Evolutionary conservation across 2,329 filamentous ascomycete species (phyloP).

Genomic region (Aureobasidium sp.): DNA sequence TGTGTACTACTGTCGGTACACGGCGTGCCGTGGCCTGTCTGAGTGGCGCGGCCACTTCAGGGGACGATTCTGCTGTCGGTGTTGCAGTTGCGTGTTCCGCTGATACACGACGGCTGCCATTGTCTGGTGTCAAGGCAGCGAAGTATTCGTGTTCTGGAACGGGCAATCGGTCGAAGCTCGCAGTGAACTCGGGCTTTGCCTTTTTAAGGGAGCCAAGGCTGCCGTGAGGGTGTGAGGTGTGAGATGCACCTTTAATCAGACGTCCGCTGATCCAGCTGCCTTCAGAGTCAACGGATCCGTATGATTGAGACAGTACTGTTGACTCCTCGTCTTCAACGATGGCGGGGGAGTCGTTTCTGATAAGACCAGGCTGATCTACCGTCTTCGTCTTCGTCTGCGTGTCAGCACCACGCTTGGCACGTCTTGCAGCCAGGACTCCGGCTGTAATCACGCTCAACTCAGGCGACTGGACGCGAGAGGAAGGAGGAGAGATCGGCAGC

Average conservation of each 20-base stretch:
- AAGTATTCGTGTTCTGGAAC: conserved; percentile 68
- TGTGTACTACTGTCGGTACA: conserved; percentile 60
- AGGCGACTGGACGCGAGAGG: conserved; percentile 72
- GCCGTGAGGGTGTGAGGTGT: conserved; percentile 39
- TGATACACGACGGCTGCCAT: conserved; percentile 14
- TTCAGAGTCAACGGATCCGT: conserved; percentile 92
- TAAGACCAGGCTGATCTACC: conserved; percentile 38
- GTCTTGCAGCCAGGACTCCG: conserved; percentile 35
- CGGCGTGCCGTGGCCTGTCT: conserved; percentile 46
- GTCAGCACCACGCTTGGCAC: conserved; percentile 25
- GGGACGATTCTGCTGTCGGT: conserved; percentile 13
- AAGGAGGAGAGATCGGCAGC: conserved; percentile 74
- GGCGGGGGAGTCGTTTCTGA: conserved; percentile 21
- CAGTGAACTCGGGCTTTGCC: conserved; percentile 46
- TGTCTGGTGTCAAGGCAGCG: conserved; percentile 37
- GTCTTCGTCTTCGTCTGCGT: conserved; percentile 1
- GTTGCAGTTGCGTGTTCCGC: background rate
- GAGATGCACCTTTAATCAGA: conserved; percentile 44
- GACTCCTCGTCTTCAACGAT: conserved; percentile 1
- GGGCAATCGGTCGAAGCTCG: conserved; percentile 59
- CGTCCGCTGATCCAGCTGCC: conserved; percentile 90
- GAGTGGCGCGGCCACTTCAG: conserved; percentile 11
- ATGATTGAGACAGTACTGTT: conserved; percentile 61
- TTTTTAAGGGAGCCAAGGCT: conserved; percentile 41
- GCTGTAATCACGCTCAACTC: conserved; percentile 48